Conservation (phyloP, 495 filamentous ascomycete species). For the Astrothelium subdiscretum region DNA sequence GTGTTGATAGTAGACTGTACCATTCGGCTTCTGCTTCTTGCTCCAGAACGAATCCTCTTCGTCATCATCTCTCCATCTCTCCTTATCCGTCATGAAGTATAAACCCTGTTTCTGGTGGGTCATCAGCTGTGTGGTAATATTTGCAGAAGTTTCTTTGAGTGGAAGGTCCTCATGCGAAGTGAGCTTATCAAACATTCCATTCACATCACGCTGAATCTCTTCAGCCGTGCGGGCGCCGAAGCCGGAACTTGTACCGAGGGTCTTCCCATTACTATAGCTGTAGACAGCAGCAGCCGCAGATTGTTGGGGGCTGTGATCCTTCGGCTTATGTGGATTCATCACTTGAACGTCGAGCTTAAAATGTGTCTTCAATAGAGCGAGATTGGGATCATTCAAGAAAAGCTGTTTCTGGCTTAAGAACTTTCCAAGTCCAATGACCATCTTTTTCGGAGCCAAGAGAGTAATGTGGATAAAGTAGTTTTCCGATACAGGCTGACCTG, state of each 20-base stretch:
- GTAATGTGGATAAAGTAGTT: constrained; percentile 53
- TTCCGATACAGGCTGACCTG: constrained; percentile 41
- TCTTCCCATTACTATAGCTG: constrained; percentile 12
- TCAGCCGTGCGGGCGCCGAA: constrained; percentile 51
- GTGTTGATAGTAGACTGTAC: constrained; percentile 55
- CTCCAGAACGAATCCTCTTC: constrained; percentile 41
- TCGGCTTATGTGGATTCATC: constrained; percentile 54
- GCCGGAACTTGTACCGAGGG: neutral
- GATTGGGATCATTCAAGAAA: constrained; percentile 34
- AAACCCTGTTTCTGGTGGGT: constrained; percentile 87
- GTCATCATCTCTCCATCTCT: constrained; percentile 48
- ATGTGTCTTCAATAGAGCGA: constrained; percentile 29
- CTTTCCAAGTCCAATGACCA: constrained; percentile 49
- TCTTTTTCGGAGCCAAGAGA: constrained; percentile 66
- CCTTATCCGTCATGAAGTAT: constrained; percentile 76
- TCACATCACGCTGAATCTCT: constrained; percentile 72
- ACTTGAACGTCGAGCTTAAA: constrained; percentile 52
- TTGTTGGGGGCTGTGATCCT: constrained; percentile 26
- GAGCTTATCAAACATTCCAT: constrained; percentile 78
- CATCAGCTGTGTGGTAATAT: constrained; percentile 57
- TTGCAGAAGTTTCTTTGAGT: constrained; percentile 52
- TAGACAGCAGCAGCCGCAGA: constrained; percentile 17
- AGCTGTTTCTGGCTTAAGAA: constrained; percentile 53
- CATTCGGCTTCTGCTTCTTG: constrained; percentile 27
- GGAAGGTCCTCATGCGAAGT: constrained; percentile 62